A percentile compares a stretch with the other conserved stretches of the same genome.
These are phyloP conservation scores for Tagetes patula DNA, from an alignment of 129 eudicot genomes.

Conservation along the genomic window DNA sequence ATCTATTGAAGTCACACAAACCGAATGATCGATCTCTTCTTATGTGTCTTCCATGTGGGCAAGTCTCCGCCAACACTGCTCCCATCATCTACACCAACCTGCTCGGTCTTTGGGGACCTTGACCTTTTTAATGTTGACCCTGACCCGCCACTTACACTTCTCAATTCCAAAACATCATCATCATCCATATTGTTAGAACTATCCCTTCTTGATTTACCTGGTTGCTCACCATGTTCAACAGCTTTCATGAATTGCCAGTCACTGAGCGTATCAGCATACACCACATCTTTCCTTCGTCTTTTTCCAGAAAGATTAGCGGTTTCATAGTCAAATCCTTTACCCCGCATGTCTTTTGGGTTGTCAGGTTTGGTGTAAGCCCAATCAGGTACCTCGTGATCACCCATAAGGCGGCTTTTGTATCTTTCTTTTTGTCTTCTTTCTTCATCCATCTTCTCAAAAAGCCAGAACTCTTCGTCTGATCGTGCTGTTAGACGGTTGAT, in stretches of 20 bases:
- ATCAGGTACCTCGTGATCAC: constrained; percentile 88
- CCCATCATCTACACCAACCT: constrained; percentile 32
- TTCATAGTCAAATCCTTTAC: constrained; percentile 77
- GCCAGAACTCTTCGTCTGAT: constrained; percentile 80
- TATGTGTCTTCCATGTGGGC: constrained; percentile 74
- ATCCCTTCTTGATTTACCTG: constrained; percentile 33
- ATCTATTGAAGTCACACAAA: constrained; percentile 16
- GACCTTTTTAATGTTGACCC: constrained; percentile 38
- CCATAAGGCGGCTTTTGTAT: constrained; percentile 95
- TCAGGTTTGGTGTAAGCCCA: constrained; percentile 75
- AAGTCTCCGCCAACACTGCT: constrained; percentile 34
- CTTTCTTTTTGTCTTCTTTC: constrained; percentile 81
- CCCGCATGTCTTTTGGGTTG: constrained; percentile 54
- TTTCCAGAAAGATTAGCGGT: constrained; percentile 67
- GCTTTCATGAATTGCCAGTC: constrained; percentile 73
- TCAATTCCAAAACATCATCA: constrained; percentile 36
- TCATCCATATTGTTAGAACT: constrained; percentile 37
- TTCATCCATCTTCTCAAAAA: constrained; percentile 92
- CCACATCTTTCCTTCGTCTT: constrained; percentile 80
- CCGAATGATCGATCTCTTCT: constrained; percentile 65
- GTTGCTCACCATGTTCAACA: constrained; percentile 68
- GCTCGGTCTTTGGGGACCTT: constrained; percentile 40
- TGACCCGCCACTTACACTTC: constrained; percentile 46
- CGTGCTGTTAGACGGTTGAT: constrained; percentile 91
- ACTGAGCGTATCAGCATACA: constrained; percentile 61